Evolutionary conservation across 169 alveolate species (phyloP).

Genomic region (Plasmodium malariae): DNA sequence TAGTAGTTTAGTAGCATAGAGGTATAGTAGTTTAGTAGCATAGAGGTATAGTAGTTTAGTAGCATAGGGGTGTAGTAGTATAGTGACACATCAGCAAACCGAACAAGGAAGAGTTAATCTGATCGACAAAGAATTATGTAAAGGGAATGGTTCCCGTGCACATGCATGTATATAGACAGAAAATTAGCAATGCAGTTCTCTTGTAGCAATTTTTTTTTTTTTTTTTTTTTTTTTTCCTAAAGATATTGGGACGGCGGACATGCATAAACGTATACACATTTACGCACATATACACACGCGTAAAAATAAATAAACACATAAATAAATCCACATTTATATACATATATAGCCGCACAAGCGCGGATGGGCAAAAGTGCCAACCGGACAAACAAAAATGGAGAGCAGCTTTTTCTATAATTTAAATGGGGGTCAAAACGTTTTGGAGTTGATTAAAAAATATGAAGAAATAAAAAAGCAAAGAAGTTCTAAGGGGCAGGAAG

Average conservation of each 20-base stretch:
- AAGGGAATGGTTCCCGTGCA: too few relatives aligned
- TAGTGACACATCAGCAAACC: too few relatives aligned
- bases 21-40: too few relatives aligned
- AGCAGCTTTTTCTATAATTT: constrained; percentile 12
- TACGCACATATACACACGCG: not conserved
- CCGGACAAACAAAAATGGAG: constrained; percentile 3
- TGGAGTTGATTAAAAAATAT: not conserved
- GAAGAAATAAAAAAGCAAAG: not conserved
- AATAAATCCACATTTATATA: not conserved
- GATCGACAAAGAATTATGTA: too few relatives aligned
- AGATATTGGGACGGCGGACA: not conserved
- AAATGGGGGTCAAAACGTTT: not conserved
- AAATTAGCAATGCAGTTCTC: not conserved
- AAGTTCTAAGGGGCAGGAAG: not conserved
- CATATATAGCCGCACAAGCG: not conserved
- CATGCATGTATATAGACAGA: not conserved
- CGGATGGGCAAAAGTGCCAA: not conserved
- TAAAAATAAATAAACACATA: too few relatives aligned
- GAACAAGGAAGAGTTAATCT: too few relatives aligned
- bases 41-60: too few relatives aligned
- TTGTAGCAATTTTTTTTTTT: not conserved
- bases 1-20: too few relatives aligned
- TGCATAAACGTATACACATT: not conserved
- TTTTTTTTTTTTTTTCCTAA: not conserved
- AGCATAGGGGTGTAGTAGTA: too few relatives aligned